Conservation (phyloP, 345 rosid genomes). For the Salix caprea region DNA sequence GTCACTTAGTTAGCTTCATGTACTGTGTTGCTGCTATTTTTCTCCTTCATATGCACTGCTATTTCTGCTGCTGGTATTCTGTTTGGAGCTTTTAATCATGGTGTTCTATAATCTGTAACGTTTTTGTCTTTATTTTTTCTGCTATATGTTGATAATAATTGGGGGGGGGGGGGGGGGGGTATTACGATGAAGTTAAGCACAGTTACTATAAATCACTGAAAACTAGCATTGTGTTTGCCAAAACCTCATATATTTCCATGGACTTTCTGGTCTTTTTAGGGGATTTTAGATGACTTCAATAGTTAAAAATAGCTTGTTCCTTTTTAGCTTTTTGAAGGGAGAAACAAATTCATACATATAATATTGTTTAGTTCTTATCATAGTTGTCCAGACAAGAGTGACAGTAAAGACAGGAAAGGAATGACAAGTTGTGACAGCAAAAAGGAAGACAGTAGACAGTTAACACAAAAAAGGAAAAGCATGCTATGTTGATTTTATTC, state of each 20-base stretch:
- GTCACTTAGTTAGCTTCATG: neutral
- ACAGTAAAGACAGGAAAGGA: too few species aligned
- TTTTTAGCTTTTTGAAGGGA: too few species aligned
- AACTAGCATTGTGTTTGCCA: neutral
- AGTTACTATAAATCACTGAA: neutral
- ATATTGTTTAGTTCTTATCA: too few species aligned
- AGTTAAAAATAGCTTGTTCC: too few species aligned
- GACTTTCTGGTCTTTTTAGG: neutral
- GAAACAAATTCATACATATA: too few species aligned
- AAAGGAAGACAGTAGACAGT: too few species aligned
- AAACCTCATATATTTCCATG: neutral
- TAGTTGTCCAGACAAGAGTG: too few species aligned
- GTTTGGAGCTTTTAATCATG: neutral
- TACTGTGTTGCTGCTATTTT: neutral
- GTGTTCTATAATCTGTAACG: neutral
- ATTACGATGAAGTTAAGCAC: neutral
- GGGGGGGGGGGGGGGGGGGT: neutral
- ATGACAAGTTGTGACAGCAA: too few species aligned
- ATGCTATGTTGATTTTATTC: neutral
- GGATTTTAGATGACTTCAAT: too few species aligned
- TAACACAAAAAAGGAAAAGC: too few species aligned
- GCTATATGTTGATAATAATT: neutral
- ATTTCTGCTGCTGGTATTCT: conserved; percentile 7
- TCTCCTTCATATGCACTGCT: neutral
- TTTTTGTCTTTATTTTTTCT: neutral